A percentile compares a stretch with the other conserved stretches of the same genome.
These are phyloP conservation scores for Xylaria sp. DNA, from an alignment of 2,329 filamentous ascomycete species.

Conservation along the genomic window DNA sequence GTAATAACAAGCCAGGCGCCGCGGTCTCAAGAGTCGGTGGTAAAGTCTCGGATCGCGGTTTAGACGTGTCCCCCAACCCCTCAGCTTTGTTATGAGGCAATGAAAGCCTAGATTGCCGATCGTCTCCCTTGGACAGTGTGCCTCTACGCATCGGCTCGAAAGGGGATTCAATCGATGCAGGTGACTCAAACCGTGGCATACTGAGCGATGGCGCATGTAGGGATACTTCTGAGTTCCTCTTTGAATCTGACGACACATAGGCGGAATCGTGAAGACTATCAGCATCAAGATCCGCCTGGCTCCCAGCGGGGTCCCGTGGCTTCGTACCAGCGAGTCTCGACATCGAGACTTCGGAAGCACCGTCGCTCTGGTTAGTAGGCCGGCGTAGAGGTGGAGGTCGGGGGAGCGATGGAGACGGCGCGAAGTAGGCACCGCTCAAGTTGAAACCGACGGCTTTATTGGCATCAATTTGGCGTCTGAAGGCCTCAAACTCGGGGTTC, in stretches of 20 bases:
- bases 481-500: slow-evolving; percentile 83
- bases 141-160: slow-evolving; percentile 42
- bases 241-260: slow-evolving; percentile 60
- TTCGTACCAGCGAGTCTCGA: slow-evolving; percentile 32
- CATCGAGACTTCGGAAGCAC: slow-evolving; percentile 43
- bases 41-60: slow-evolving; percentile 56
- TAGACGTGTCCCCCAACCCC: slow-evolving; percentile 43
- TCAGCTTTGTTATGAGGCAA: slow-evolving; percentile 55
- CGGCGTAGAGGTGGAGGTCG: slow-evolving; percentile 54
- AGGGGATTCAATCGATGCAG: slow-evolving; percentile 44
- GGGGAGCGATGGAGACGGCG: slow-evolving; percentile 40
- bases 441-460: slow-evolving; percentile 58
- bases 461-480: slow-evolving; percentile 73
- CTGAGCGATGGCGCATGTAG: slow-evolving; percentile 48
- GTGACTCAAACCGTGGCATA: slow-evolving; percentile 54
- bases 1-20: slow-evolving; percentile 58
- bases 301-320: slow-evolving; percentile 27
- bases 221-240: slow-evolving; percentile 57
- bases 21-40: slow-evolving; percentile 55
- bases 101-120: slow-evolving; percentile 61
- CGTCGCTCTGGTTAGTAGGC: slow-evolving; percentile 56
- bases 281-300: slow-evolving; percentile 52
- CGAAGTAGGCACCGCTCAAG: slow-evolving; percentile 55
- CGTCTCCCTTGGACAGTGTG: slow-evolving; percentile 51
- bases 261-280: slow-evolving; percentile 58